Conservation (phyloP, 805 yeast species). For the Blastobotrys attinorum region DNA sequence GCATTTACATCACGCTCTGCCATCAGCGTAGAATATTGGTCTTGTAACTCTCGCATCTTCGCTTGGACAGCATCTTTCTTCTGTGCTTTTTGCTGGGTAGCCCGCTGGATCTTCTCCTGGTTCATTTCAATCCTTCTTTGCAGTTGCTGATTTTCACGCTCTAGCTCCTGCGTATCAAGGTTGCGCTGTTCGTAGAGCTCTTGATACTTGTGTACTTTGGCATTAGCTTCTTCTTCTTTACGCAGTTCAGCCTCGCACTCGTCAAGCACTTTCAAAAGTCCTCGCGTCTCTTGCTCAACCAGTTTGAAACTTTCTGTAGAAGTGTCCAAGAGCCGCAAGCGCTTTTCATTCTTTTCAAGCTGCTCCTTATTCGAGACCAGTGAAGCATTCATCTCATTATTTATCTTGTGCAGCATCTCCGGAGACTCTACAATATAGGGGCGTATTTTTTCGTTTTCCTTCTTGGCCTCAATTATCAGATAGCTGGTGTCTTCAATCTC, state of each 20-base stretch:
- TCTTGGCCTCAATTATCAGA: slow-evolving; percentile 46
- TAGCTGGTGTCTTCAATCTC: slow-evolving; percentile 56
- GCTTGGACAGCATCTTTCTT: slow-evolving; percentile 37
- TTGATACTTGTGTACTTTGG: slow-evolving; percentile 33
- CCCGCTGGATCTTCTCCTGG: slow-evolving; percentile 40
- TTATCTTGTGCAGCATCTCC: slow-evolving; percentile 43
- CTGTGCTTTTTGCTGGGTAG: slow-evolving; percentile 37
- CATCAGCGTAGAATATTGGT: slow-evolving; percentile 41
- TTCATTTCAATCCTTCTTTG: slow-evolving; percentile 42
- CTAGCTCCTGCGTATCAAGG: slow-evolving; percentile 34
- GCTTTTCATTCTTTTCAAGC: slow-evolving; percentile 37
- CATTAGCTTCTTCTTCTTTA: slow-evolving; percentile 36
- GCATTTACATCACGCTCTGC: slow-evolving; percentile 40
- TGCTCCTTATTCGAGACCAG: slow-evolving; percentile 35
- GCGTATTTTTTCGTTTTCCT: slow-evolving; percentile 51
- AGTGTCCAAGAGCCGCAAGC: slow-evolving; percentile 42
- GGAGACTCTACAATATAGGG: slow-evolving; percentile 57
- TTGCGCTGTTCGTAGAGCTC: slow-evolving; percentile 36
- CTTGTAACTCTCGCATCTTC: slow-evolving; percentile 37
- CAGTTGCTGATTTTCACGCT: slow-evolving; percentile 39
- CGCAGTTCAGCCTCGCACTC: slow-evolving; percentile 42
- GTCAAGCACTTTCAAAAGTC: slow-evolving; percentile 37
- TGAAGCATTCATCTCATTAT: slow-evolving; percentile 43
- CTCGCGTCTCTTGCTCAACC: slow-evolving; percentile 40
- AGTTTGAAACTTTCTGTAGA: slow-evolving; percentile 54